A percentile compares a stretch with the other conserved stretches of the same genome.
These are phyloP conservation scores for Cladorrhinum sp. DNA, from an alignment of 2,329 filamentous ascomycete species.

Conservation along the genomic window DNA sequence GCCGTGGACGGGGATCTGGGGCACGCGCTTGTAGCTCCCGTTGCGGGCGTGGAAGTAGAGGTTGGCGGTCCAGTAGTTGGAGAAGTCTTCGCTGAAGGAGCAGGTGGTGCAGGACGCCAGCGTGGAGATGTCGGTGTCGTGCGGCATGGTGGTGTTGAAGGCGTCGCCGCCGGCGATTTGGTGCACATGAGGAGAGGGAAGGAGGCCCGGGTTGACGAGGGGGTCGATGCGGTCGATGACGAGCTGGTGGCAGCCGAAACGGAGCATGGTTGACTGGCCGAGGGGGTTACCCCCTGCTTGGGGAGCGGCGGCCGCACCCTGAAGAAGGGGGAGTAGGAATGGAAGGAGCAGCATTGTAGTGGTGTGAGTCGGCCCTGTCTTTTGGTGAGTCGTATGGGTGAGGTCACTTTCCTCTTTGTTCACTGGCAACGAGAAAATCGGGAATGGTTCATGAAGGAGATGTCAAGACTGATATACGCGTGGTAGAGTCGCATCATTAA, in stretches of 20 bases:
- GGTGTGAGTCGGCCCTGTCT: background rate
- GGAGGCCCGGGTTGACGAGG: slow-evolving; percentile 38
- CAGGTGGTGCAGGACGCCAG: slow-evolving; percentile 43
- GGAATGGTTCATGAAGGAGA: background rate
- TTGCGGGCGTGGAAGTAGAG: slow-evolving; percentile 34
- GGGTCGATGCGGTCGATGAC: slow-evolving; percentile 43
- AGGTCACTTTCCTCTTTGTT: too few relatives aligned
- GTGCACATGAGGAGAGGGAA: slow-evolving; percentile 54
- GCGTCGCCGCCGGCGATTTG: slow-evolving; percentile 51
- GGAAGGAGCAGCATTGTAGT: background rate
- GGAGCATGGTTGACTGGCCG: slow-evolving; percentile 12
- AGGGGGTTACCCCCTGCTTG: background rate
- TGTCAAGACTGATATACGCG: too few relatives aligned
- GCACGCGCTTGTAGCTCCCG: slow-evolving; percentile 34
- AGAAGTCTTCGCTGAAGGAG: slow-evolving; percentile 33
- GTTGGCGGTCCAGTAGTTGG: slow-evolving; percentile 33
- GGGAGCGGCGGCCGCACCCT: background rate
- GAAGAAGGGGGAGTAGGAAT: background rate
- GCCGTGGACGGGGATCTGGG: slow-evolving; percentile 22
- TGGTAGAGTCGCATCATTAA: background rate
- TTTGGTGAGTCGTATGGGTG: background rate
- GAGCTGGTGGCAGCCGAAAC: slow-evolving; percentile 41
- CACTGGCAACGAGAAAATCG: background rate
- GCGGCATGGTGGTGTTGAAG: slow-evolving; percentile 42
- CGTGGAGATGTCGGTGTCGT: slow-evolving; percentile 30